Base-by-base conservation (phyloP, 2,329 filamentous ascomycete species). In the Didymosphaeria variabile region DNA sequence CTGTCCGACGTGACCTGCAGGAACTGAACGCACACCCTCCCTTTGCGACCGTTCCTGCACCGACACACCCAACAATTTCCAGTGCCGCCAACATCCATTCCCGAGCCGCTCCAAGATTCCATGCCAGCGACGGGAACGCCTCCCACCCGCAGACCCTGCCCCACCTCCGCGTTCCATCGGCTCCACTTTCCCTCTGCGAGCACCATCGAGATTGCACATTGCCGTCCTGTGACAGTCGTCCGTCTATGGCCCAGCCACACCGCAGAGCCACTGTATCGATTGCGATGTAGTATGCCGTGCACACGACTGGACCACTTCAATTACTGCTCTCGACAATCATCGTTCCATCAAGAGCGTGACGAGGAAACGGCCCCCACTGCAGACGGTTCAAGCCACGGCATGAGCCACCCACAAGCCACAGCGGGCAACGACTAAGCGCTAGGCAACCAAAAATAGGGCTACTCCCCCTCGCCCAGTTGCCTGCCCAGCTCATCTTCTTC, bases 401-500 rank as follows among this genome's bases (percentile, higher is more conserved):
- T 21, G 17, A 49, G 45, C 45, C 45, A 49, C 45, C n/a, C 49
- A 40, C 29, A 7, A n/a, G 47, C 47, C 47, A 51, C 47, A 51
- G 45, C 26, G 26, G 45, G 5, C 23, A 47, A 23, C 6, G 3
- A 19, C 31, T 40, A 34, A 51, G 50, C 34, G 9, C 36, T 38
- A 54, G 51, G 51, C 51, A 54, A 21, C 51, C 36, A 36, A 38
- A 31, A 54, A 54, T 54, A 54, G 51, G 51, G 19, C 36, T 12
- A n/a, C 23, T 31, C 36, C 36, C 51, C 21, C 23, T 21, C 36
- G 19, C 19, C 36, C 21, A 21, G 21, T 31, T 50, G 19, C 51
- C 2, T 17, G 17, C 46, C 40, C 40, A 19, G 32, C 23, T 32
- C 32, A 40, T 40, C 23, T 9, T 44, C 36, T 44, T 31, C 36